These are phyloP conservation scores for Casuarina glauca DNA, from an alignment of 306 rosid species.

Conservation along the genomic window DNA sequence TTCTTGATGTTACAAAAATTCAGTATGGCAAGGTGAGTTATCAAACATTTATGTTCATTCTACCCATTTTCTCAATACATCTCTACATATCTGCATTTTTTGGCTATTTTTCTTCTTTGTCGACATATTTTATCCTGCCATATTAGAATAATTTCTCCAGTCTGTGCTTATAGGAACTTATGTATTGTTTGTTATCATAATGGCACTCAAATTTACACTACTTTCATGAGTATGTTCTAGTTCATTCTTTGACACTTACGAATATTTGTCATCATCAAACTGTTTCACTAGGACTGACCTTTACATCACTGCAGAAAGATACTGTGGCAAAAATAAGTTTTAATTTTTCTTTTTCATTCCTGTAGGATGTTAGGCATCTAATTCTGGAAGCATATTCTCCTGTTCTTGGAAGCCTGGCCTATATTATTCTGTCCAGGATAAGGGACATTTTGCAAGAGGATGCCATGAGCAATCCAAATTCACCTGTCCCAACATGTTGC, in stretches of 20 bases:
- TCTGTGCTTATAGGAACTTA: not conserved
- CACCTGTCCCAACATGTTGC: constrained; percentile 34
- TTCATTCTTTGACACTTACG: not conserved
- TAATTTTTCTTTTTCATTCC: constrained; percentile 23
- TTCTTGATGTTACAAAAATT: constrained; percentile 78
- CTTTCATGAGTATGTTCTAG: not conserved
- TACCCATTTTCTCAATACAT: not conserved
- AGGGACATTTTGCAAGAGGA: constrained; percentile 77
- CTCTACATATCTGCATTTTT: not conserved
- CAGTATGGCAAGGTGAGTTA: constrained; percentile 82
- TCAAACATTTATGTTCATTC: not conserved
- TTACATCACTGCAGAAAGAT: not conserved
- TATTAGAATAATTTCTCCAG: not conserved
- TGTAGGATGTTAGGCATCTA: constrained; percentile 80
- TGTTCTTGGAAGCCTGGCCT: constrained; percentile 79
- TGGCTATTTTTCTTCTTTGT: not conserved
- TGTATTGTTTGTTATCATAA: not conserved
- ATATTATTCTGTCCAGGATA: constrained; percentile 70
- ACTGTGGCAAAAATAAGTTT: not conserved
- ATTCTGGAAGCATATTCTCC: constrained; percentile 90
- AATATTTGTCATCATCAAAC: too few species aligned
- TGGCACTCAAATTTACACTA: not conserved
- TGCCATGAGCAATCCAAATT: constrained; percentile 57
- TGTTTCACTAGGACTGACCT: not conserved
- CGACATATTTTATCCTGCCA: not conserved